Percentiles rank a stretch among this genome's conserved stretches.
phyloP scores from a whole-genome alignment of 2,329 filamentous ascomycete genomes.

The Xylariales sp. region DNA sequence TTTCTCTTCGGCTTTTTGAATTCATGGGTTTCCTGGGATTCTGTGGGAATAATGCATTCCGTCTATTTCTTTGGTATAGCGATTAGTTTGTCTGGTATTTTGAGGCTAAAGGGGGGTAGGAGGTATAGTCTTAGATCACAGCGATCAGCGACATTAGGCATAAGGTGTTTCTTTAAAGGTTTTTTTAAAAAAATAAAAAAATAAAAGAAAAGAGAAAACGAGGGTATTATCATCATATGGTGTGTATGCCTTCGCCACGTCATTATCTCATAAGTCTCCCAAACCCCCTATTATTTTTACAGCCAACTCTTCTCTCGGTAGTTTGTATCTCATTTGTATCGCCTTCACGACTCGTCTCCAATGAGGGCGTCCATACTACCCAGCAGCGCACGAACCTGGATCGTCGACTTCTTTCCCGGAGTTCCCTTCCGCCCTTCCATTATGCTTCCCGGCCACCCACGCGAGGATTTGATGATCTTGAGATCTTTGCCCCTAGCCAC shows the following conservation, averaged over 20 bases:
- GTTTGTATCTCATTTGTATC: background rate
- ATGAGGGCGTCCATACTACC: constrained; percentile 47
- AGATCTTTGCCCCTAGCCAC: constrained; percentile 58
- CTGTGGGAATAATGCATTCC: too few relatives aligned
- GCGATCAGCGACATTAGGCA: background rate
- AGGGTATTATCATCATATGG: constrained; percentile 11
- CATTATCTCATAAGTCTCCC: background rate
- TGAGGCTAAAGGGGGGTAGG: too few relatives aligned
- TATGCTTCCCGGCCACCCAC: constrained; percentile 50
- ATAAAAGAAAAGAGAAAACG: background rate
- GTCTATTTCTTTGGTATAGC: background rate
- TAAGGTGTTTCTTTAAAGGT: too few relatives aligned
- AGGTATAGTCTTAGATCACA: background rate
- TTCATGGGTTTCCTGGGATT: background rate
- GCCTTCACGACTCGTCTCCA: constrained; percentile 36
- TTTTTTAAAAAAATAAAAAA: too few relatives aligned
- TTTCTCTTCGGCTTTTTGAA: background rate
- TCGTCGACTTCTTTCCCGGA: constrained; percentile 49
- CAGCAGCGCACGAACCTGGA: constrained; percentile 50
- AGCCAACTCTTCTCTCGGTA: background rate
- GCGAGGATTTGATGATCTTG: constrained; percentile 49
- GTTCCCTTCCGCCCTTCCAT: constrained; percentile 53
- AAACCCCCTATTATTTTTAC: background rate
- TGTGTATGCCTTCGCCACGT: background rate
- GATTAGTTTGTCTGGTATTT: too few relatives aligned